These are phyloP conservation scores for Yamadazyma atlantica DNA, from an alignment of 1,139 yeast species.

Conservation along the genomic window DNA sequence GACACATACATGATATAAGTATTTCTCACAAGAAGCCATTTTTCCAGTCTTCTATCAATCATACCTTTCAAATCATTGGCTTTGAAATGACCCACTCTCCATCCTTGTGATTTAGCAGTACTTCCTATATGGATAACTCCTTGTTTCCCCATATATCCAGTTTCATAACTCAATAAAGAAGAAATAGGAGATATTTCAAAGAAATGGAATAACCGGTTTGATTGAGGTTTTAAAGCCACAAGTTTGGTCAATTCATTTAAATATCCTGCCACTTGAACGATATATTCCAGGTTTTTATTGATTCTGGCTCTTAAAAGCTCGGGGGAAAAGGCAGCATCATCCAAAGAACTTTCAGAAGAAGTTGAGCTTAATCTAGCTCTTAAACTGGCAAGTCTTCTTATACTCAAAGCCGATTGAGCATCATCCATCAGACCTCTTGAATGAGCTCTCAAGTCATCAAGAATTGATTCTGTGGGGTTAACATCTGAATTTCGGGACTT, in stretches of 20 bases:
- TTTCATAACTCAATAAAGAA: slow-evolving; percentile 78
- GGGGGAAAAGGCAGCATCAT: slow-evolving; percentile 24
- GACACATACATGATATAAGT: slow-evolving; percentile 85
- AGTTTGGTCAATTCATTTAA: slow-evolving; percentile 58
- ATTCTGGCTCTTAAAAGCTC: slow-evolving; percentile 27
- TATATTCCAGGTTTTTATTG: slow-evolving; percentile 37
- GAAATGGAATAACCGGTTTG: slow-evolving; percentile 79
- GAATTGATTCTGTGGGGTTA: neutral
- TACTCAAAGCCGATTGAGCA: slow-evolving; percentile 5
- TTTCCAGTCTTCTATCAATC: slow-evolving; percentile 86
- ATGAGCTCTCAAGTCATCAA: neutral
- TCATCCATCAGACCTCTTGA: slow-evolving; percentile 4
- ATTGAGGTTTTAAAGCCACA: slow-evolving; percentile 73
- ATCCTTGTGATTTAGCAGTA: slow-evolving; percentile 84
- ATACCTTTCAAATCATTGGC: slow-evolving; percentile 78
- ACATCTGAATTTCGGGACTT: slow-evolving; percentile 4
- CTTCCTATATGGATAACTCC: slow-evolving; percentile 81
- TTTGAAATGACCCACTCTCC: slow-evolving; percentile 91
- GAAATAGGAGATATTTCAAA: slow-evolving; percentile 90
- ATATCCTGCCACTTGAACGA: slow-evolving; percentile 55
- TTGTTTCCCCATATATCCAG: slow-evolving; percentile 83
- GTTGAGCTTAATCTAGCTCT: slow-evolving; percentile 33
- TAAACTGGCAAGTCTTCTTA: slow-evolving; percentile 21
- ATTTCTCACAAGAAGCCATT: slow-evolving; percentile 87
- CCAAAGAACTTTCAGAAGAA: slow-evolving; percentile 18